Evolutionary conservation across 768 basidiomycete species (phyloP).

Genomic region (Lactifluus volemus): DNA sequence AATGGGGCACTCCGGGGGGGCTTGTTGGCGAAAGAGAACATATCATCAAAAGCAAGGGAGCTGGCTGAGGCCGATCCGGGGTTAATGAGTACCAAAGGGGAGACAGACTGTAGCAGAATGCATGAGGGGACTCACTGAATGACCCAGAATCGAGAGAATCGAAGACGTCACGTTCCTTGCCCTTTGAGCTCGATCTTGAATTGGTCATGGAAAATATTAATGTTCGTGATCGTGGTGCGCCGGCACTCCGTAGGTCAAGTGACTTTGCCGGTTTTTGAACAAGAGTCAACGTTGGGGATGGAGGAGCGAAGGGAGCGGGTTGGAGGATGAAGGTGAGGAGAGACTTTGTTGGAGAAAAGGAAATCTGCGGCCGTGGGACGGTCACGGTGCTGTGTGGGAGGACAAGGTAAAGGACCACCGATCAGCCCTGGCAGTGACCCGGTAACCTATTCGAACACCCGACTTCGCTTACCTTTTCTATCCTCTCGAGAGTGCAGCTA

Average conservation of each 20-base stretch:
- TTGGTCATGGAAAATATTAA: constrained; percentile 13
- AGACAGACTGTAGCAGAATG: neutral
- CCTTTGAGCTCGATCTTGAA: constrained; percentile 4
- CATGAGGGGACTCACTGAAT: constrained; percentile 11
- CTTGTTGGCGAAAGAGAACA: neutral
- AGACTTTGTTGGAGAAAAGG: neutral
- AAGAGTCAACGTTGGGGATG: neutral
- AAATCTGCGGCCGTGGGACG: neutral
- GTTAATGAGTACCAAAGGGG: neutral
- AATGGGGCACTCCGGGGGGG: neutral
- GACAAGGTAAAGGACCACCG: neutral
- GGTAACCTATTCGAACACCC: neutral
- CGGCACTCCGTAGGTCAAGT: neutral
- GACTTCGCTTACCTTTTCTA: neutral
- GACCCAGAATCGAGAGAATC: constrained; percentile 14
- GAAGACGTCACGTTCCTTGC: constrained; percentile 16
- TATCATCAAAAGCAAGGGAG: constrained; percentile 8
- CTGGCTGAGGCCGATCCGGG: neutral
- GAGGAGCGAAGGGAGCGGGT: constrained; percentile 7
- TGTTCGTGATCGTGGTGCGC: constrained; percentile 4
- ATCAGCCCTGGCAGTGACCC: neutral
- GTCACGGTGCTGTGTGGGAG: neutral
- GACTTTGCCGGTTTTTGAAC: neutral
- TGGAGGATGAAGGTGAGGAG: neutral
- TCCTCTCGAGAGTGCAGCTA: too few relatives aligned